These are phyloP conservation scores for Carnegiea gigantea DNA, from an alignment of 179 eudicot genomes.

Conservation along the genomic window DNA sequence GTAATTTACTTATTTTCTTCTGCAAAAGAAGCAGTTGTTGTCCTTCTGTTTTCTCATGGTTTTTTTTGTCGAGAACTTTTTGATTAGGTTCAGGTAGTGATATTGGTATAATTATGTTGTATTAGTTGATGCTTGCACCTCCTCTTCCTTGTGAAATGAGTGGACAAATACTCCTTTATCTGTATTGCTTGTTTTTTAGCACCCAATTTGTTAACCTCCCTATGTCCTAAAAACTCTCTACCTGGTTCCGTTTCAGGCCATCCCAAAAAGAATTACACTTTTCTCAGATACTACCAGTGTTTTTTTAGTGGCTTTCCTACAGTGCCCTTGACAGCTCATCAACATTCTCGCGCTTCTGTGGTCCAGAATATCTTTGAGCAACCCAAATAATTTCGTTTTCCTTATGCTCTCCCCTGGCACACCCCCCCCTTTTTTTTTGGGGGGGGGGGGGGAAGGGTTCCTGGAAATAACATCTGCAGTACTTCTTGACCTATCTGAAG, in stretches of 20 bases:
- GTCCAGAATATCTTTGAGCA: too few relatives aligned
- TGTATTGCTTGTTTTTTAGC: neutral
- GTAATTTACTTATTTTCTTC: neutral
- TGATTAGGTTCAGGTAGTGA: neutral
- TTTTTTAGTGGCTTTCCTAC: too few relatives aligned
- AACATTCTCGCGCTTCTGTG: neutral
- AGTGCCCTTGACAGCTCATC: neutral
- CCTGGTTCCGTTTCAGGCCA: neutral
- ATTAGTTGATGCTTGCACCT: conserved; percentile 1
- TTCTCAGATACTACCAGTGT: too few relatives aligned
- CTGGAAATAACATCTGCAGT: too few relatives aligned
- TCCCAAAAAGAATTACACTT: neutral
- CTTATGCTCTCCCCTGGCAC: too few relatives aligned
- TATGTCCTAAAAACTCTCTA: neutral
- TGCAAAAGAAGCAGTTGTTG: neutral
- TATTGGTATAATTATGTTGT: neutral
- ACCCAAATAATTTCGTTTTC: too few relatives aligned
- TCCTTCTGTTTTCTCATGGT: neutral
- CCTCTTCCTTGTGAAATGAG: neutral
- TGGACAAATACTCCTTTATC: neutral
- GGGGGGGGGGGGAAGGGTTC: too few relatives aligned
- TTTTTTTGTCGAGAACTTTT: neutral
- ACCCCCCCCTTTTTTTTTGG: too few relatives aligned
- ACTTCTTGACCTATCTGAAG: neutral
- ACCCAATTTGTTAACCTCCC: neutral